These are phyloP conservation scores for Favolaschia claudopus DNA, from an alignment of 768 basidiomycete genomes.

Conservation along the genomic window DNA sequence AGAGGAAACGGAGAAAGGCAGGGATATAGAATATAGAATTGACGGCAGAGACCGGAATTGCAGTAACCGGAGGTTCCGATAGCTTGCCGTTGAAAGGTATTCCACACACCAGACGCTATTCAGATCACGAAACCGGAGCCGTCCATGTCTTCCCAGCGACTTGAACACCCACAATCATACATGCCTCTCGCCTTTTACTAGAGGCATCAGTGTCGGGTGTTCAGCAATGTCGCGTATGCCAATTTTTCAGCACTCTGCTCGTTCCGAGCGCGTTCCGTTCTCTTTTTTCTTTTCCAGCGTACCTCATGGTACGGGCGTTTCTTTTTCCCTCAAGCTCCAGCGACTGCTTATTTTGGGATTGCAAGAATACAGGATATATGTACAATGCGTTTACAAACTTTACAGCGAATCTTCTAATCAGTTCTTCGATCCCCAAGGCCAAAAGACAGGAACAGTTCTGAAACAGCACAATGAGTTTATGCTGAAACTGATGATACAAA, in stretches of 20 bases:
- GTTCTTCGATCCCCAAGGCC: conserved; percentile 49
- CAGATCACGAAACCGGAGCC: neutral
- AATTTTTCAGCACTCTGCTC: conserved; percentile 66
- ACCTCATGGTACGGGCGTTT: neutral
- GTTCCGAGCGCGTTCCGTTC: conserved; percentile 40
- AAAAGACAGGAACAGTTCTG: conserved; percentile 54
- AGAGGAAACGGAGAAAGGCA: no score
- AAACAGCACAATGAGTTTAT: neutral
- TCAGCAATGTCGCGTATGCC: conserved; percentile 55
- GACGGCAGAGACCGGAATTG: no score
- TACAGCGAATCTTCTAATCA: conserved; percentile 1
- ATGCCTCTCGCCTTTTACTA: conserved; percentile 77
- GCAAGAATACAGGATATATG: no score
- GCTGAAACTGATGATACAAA: neutral
- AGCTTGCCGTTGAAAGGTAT: no score
- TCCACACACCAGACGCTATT: conserved; percentile 52
- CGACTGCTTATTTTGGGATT: no score
- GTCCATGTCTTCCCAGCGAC: conserved; percentile 35
- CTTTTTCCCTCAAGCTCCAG: no score
- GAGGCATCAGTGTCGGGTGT: conserved; percentile 68
- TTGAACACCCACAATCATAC: conserved; percentile 64
- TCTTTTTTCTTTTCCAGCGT: neutral
- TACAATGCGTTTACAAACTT: no score
- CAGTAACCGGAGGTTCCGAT: no score
- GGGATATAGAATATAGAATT: no score